Conservation (phyloP, 2,329 filamentous ascomycete genomes). For the Sporothrix pallida region DNA sequence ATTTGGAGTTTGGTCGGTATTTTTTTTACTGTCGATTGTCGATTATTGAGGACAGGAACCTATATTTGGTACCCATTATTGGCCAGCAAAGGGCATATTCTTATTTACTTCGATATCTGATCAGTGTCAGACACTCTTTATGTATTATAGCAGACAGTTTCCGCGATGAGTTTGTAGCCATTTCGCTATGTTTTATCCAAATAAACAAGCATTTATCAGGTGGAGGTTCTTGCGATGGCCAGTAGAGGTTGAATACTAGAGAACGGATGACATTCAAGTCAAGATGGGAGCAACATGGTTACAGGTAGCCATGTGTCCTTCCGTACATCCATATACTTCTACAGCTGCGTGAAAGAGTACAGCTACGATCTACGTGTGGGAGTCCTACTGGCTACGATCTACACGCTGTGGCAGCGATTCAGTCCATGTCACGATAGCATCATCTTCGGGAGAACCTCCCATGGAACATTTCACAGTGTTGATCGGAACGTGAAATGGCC, state of each 20-base stretch:
- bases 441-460: constrained; percentile 75
- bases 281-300: constrained; percentile 9
- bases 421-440: not conserved
- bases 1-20: not conserved
- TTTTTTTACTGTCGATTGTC: not conserved
- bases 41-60: not conserved
- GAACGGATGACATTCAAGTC: not conserved
- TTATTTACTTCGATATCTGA: constrained; percentile 34
- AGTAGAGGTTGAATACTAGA: not conserved
- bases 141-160: constrained; percentile 35
- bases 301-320: not conserved
- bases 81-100: constrained; percentile 22
- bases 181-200: constrained; percentile 29
- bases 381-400: too few species aligned
- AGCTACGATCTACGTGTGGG: too few species aligned
- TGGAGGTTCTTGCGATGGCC: not conserved
- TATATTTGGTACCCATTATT: constrained; percentile 9
- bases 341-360: too few species aligned
- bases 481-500: constrained; percentile 68
- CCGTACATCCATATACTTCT: too few species aligned
- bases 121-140: constrained; percentile 28
- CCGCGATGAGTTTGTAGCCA: not conserved
- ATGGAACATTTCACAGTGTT: constrained; percentile 72
- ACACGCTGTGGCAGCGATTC: too few species aligned
- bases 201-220: constrained; percentile 26